Conservation (phyloP, 2,329 filamentous ascomycete genomes). For the Diaporthe australafricana region DNA sequence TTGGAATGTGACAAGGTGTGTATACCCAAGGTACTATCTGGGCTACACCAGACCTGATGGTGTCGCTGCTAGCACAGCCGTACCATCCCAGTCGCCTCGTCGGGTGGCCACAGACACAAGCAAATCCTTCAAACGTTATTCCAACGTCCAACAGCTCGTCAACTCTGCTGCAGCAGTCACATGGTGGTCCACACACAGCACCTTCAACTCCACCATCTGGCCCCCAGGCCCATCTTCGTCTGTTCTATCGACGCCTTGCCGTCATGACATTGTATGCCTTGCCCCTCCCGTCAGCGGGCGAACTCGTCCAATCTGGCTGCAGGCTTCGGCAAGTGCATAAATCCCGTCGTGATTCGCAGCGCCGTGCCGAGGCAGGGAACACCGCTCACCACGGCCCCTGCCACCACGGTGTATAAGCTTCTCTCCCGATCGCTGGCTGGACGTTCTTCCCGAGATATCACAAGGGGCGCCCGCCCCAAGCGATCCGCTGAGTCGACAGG, state of each 20-base stretch:
- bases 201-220: not conserved
- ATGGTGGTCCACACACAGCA: too few species aligned
- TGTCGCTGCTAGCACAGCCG: not conserved
- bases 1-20: not conserved
- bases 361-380: conserved; percentile 12
- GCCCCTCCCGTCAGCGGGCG: not conserved
- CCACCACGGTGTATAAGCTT: conserved; percentile 17
- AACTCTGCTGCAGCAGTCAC: too few species aligned
- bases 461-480: not conserved
- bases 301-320: conserved; percentile 4
- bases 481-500: not conserved
- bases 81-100: not conserved
- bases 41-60: not conserved
- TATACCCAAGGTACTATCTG: not conserved
- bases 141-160: not conserved
- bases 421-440: not conserved
- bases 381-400: not conserved
- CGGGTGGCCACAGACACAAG: not conserved
- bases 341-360: conserved; percentile 5
- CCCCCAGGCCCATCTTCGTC: too few species aligned
- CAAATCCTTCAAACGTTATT: conserved; percentile 9
- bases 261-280: conserved; percentile 3
- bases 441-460: not conserved
- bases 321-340: not conserved
- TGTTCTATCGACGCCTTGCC: not conserved